phyloP scores from a whole-genome alignment of 2,329 filamentous ascomycete species.

The Claviceps sp. region DNA sequence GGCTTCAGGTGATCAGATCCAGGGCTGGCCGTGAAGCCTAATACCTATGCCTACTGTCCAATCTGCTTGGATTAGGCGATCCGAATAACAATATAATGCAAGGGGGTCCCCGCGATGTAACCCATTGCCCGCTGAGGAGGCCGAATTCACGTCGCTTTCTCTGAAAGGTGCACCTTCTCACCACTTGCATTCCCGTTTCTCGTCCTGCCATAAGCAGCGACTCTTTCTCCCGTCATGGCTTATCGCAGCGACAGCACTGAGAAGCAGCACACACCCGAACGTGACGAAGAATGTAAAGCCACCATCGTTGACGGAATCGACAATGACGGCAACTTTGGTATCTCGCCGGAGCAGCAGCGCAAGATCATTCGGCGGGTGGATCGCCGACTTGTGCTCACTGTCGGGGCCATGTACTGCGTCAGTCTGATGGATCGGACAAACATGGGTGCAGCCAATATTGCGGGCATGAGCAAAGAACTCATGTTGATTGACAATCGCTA shows the following conservation, averaged over 20 bases:
- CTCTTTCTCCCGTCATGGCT: conserved; percentile 11
- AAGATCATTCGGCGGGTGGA: conserved; percentile 60
- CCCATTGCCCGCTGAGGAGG: too few species aligned
- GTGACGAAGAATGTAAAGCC: conserved; percentile 12
- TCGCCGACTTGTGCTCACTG: conserved; percentile 45
- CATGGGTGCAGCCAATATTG: conserved; percentile 58
- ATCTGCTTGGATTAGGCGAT: too few species aligned
- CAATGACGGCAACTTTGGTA: conserved; percentile 29
- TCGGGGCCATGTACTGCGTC: conserved; percentile 58
- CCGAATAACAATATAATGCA: too few species aligned
- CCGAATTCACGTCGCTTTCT: too few species aligned
- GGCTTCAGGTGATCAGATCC: too few species aligned
- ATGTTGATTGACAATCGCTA: conserved; percentile 31
- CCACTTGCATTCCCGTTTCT: too few species aligned
- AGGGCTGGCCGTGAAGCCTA: too few species aligned
- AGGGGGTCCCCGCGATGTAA: too few species aligned
- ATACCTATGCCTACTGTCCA: too few species aligned
- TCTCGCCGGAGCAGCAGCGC: conserved; percentile 48
- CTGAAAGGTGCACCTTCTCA: too few species aligned
- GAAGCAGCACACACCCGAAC: conserved; percentile 12
- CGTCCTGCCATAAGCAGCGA: too few species aligned
- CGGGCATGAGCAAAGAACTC: conserved; percentile 43
- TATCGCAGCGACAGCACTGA: conserved; percentile 10
- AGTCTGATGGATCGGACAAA: conserved; percentile 72
- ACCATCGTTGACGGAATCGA: conserved; percentile 30